Base-by-base conservation (phyloP, 441 rosid species). In the Omphalea diandra region DNA sequence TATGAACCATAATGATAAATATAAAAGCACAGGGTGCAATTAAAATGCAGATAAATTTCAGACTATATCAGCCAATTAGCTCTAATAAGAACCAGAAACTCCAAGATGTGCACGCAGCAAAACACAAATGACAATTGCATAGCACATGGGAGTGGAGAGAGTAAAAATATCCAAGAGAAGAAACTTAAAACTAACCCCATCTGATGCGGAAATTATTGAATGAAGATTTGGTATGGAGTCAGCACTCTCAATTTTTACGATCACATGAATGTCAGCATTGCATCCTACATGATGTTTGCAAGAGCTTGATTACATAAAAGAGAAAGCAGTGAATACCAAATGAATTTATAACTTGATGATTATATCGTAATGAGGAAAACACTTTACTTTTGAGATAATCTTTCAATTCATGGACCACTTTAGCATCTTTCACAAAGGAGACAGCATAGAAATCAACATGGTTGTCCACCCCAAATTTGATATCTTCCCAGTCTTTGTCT, bases 401-500 rank as follows among this genome's bases (percentile, higher is more conserved):
- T 81, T 94, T 90, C 81, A 94, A 74, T 80, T 88, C 94, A 67
- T 85, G 87, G 59, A 91, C 92, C 76, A 94, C 98, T 82, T 88
- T 79, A 73, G 98, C 98, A 84, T 94, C 98, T 80, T 94, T 94
- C 55, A 94, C 98, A 75, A 94, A 94, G 43, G 98, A 94, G 54
- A 94, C 95, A 7, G 98, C 98, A 76, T 91, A 94, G 76, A 87
- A 94, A 83, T 94, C 98, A n/a, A 91, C 97, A 85, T 90, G 83
- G 81, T 94, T 91, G 76, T 94, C 98, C 78, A 94, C 95, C 67
- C 98, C 97, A 76, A 94, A 94, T 79, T 91, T 94, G 52, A 94
- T 94, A 80, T 94, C 98, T 80, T 90, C 98, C 97, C 98, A 94
- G 81, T 94, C 97, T 79, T 90, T 94, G 69, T 90, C 98, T 94